Evolutionary conservation across 2,329 filamentous ascomycete species (phyloP).

Genomic region (Onygena corvina): DNA sequence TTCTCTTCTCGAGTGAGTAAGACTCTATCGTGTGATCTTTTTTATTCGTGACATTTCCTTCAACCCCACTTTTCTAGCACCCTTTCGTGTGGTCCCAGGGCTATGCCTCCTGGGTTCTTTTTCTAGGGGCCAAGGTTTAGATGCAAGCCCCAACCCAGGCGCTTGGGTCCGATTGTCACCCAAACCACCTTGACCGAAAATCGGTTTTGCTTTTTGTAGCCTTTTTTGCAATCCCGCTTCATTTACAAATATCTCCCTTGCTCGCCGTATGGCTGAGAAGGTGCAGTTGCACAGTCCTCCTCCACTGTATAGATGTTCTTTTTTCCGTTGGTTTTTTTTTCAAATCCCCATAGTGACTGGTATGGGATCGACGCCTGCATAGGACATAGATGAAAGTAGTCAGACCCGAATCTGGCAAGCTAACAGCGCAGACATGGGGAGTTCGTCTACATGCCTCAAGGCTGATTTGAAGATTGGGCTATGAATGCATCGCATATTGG

Average conservation of each 20-base stretch:
- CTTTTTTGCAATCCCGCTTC: conserved; percentile 1
- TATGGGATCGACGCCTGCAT: background rate
- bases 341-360: background rate
- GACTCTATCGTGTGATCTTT: no score
- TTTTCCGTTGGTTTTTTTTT: background rate
- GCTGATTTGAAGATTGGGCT: no score
- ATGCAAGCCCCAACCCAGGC: conserved; percentile 3
- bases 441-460: no score
- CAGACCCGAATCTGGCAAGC: no score
- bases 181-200: conserved; percentile 1
- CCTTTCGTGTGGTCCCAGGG: background rate
- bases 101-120: background rate
- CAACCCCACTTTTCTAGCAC: background rate
- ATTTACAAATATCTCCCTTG: background rate
- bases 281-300: conserved; percentile 3
- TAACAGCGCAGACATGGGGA: no score
- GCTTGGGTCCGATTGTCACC: background rate
- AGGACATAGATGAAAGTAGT: background rate
- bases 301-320: background rate
- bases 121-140: background rate
- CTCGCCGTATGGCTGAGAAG: conserved; percentile 1
- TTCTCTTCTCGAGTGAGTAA: no score
- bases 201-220: background rate
- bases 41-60: background rate
- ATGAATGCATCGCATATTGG: no score